These are phyloP conservation scores for Chytriomyces sp. DNA, from an alignment of 192 early-diverging fungal species.

Conservation along the genomic window DNA sequence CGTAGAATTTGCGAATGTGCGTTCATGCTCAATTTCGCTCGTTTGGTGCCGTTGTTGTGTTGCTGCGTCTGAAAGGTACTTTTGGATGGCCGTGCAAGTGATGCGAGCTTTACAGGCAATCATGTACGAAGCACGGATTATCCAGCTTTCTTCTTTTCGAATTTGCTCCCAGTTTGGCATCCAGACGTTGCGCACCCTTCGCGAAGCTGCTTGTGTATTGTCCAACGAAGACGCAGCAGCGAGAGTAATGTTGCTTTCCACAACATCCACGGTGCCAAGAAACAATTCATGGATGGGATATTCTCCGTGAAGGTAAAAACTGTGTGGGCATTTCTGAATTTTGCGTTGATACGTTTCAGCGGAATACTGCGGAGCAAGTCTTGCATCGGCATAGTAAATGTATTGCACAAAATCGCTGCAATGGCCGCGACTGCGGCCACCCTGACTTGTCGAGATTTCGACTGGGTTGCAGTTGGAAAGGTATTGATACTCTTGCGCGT, in stretches of 20 bases:
- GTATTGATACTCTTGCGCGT: conserved; percentile 8
- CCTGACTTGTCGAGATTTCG: conserved; percentile 21
- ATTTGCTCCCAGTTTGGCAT: conserved; percentile 35
- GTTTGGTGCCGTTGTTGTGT: background rate
- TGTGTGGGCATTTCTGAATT: conserved; percentile 2
- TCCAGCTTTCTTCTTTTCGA: background rate
- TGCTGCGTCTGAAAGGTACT: background rate
- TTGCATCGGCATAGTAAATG: conserved; percentile 20
- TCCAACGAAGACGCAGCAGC: too few relatives aligned
- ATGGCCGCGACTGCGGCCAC: conserved; percentile 20
- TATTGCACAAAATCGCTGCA: conserved; percentile 32
- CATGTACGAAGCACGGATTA: background rate
- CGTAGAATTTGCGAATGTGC: background rate
- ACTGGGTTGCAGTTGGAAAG: conserved; percentile 11
- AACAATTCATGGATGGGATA: background rate
- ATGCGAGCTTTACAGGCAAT: conserved; percentile 7
- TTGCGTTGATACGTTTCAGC: background rate
- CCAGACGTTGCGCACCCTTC: conserved; percentile 3
- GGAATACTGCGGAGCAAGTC: background rate
- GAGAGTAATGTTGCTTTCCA: too few relatives aligned
- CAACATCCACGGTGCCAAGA: too few relatives aligned
- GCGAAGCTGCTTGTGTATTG: too few relatives aligned
- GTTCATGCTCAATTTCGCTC: background rate
- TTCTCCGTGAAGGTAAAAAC: conserved; percentile 13
- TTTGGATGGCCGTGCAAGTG: conserved; percentile 1